phyloP scores from a whole-genome alignment of 768 basidiomycete species.

The Mycena capillaripes region DNA sequence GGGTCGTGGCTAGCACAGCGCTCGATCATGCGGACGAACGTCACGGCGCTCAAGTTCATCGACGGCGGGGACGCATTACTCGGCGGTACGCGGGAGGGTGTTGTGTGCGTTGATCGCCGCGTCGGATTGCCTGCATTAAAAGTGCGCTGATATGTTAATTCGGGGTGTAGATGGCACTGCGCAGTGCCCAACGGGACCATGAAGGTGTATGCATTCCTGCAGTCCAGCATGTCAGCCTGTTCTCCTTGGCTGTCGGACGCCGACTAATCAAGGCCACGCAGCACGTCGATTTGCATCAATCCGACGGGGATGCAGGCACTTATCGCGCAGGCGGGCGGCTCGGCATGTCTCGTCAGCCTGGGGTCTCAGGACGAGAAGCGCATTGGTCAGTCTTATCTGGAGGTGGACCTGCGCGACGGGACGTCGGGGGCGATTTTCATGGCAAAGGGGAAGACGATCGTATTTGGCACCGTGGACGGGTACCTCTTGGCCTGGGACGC shows the following conservation, averaged over 20 bases:
- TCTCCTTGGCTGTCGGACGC: not conserved
- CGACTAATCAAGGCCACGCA: constrained; percentile 35
- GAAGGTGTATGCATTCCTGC: constrained; percentile 70
- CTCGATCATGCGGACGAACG: constrained; percentile 74
- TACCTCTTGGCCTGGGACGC: constrained; percentile 76
- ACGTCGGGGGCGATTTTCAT: constrained; percentile 69
- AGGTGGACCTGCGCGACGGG: constrained; percentile 48
- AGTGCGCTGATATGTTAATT: constrained; percentile 17
- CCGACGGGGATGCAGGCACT: constrained; percentile 64
- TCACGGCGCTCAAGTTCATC: constrained; percentile 74
- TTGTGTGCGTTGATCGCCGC: constrained; percentile 60
- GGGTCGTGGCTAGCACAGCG: constrained; percentile 77
- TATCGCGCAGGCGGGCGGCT: constrained; percentile 65
- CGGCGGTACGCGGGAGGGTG: constrained; percentile 79
- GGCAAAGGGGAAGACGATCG: constrained; percentile 63
- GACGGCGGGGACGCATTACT: constrained; percentile 74
- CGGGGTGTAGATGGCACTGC: constrained; percentile 70
- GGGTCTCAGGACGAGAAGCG: constrained; percentile 64
- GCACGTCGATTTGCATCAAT: constrained; percentile 68
- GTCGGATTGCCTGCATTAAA: not conserved
- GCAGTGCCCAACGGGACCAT: constrained; percentile 77
- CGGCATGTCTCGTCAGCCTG: constrained; percentile 66
- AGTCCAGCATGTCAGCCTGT: constrained; percentile 67
- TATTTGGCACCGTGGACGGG: constrained; percentile 69
- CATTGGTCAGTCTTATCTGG: constrained; percentile 67